phyloP scores from a whole-genome alignment of 2,329 filamentous ascomycete genomes.

The Trichoderma sp. region DNA sequence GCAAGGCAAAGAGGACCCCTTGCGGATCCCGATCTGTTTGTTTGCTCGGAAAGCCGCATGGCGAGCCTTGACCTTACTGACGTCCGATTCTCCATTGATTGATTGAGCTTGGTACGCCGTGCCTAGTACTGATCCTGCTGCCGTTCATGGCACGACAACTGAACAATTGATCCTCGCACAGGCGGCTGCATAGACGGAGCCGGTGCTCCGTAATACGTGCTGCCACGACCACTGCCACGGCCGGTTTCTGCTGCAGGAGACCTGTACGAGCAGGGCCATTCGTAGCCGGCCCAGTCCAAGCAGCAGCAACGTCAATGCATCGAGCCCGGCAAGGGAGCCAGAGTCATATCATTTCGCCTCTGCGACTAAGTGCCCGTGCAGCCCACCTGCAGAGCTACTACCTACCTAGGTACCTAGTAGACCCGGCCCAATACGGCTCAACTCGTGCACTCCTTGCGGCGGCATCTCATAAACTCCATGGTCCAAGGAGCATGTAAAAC shows the following conservation, averaged over 20 bases:
- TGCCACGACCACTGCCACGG: background rate
- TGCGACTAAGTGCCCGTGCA: background rate
- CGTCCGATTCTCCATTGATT: background rate
- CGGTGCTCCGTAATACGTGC: background rate
- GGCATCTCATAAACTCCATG: background rate
- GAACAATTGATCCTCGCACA: background rate
- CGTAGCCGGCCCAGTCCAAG: background rate
- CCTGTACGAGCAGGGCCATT: background rate
- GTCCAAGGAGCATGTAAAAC: background rate
- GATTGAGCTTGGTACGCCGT: background rate
- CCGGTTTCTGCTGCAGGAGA: background rate
- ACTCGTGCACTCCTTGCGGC: conserved; percentile 13
- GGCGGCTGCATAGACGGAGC: background rate
- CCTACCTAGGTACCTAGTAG: too few relatives aligned
- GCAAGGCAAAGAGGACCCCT: conserved; percentile 9
- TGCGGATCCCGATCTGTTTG: conserved; percentile 17
- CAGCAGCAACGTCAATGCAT: background rate
- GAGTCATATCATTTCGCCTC: background rate
- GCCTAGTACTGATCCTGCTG: background rate
- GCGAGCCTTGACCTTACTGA: conserved; percentile 1
- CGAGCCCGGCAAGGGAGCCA: conserved; percentile 9
- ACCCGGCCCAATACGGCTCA: background rate
- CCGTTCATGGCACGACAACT: background rate
- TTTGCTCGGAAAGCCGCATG: conserved; percentile 18
- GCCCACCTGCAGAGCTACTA: background rate